Base-by-base conservation (phyloP, 2,329 filamentous ascomycete species). In the Sarocladiaceae sp. region DNA sequence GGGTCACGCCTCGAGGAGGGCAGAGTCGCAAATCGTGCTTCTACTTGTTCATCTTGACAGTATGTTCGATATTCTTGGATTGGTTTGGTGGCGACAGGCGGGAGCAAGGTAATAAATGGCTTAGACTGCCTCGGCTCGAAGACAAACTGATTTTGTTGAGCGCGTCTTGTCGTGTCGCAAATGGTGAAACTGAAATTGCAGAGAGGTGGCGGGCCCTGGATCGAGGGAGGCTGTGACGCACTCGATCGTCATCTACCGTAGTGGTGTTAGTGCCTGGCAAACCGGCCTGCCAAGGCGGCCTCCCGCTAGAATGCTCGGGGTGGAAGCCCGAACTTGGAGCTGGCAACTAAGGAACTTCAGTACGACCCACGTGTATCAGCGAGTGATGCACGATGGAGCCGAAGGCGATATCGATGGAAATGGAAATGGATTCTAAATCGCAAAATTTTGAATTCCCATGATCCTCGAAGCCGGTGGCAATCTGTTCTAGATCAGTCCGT, bases 171-270 rank as follows among this genome's bases (percentile, higher is more conserved):
- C 28, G 44, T 18, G 26, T 48, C 26, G 44, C 17, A 13, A 28
- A 48, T 33, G 44, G 28, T 15, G 26, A 31, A 33, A 33, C 44
- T 33, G 44, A 33, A 33, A 48, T 48, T 48, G 44, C 44, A 44
- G 40, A 17, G 28, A 44, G 12, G 22, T 20, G 26, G 25, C 22
- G 22, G 44, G 44, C 44, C n/a, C 22, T 31, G n/a, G 26, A 5
- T 26, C 28, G 28, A 48, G 40, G 40, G 44, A 48, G 22, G 40
- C 40, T 46, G 44, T 48, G 44, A 48, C 44, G 44, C 44, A 48
- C 44, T 48, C 18, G 44, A 48, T 48, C 44, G 44, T 48, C 44
- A 48, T 33, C n/a, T 20, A 10, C 18, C 6, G 35, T 17, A n/a
- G n/a, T n/a, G n/a, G n/a, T n/a, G n/a, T 37, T 37, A 37, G 35